phyloP scores from a whole-genome alignment of 2,329 filamentous ascomycete species.

The Claviceps spartinae region DNA sequence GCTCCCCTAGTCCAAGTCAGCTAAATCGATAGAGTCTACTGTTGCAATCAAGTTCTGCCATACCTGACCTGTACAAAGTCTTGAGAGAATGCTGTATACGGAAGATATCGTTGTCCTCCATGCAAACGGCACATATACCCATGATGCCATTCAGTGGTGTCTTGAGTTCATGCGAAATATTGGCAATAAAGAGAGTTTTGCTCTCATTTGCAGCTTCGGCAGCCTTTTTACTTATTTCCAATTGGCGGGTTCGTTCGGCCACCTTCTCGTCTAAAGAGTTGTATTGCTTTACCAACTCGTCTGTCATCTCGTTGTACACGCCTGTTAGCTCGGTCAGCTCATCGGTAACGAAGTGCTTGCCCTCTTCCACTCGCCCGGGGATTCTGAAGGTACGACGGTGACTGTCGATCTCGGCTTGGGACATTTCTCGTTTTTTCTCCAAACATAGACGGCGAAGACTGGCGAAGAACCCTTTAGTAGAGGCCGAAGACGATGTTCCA shows the following conservation, averaged over 20 bases:
- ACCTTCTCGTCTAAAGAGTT: slow-evolving; percentile 74
- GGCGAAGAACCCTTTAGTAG: slow-evolving; percentile 28
- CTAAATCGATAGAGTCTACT: not conserved
- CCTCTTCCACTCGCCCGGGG: slow-evolving; percentile 65
- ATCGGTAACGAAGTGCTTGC: slow-evolving; percentile 65
- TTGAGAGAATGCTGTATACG: slow-evolving; percentile 73
- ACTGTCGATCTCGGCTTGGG: slow-evolving; percentile 16
- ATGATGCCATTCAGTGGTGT: slow-evolving; percentile 92
- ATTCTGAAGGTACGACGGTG: slow-evolving; percentile 60
- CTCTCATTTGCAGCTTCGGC: slow-evolving; percentile 92
- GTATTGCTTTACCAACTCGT: slow-evolving; percentile 80
- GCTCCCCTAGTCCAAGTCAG: slow-evolving; percentile 34
- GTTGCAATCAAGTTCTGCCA: not conserved
- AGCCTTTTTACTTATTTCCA: slow-evolving; percentile 81
- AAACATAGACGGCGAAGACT: slow-evolving; percentile 24
- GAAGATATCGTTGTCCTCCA: slow-evolving; percentile 72
- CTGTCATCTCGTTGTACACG: slow-evolving; percentile 90
- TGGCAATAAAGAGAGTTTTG: slow-evolving; percentile 95
- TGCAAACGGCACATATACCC: slow-evolving; percentile 85
- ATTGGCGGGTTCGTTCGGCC: slow-evolving; percentile 64
- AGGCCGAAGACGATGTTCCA: slow-evolving; percentile 29
- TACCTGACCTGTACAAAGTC: slow-evolving; percentile 56
- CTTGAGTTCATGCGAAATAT: slow-evolving; percentile 78
- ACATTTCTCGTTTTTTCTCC: slow-evolving; percentile 17
- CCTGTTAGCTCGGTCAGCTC: slow-evolving; percentile 71